Evolutionary conservation across 345 rosid species (phyloP), one percentile per base, ranked within the genome.

Genomic region (Citrus cavaleriei): DNA sequence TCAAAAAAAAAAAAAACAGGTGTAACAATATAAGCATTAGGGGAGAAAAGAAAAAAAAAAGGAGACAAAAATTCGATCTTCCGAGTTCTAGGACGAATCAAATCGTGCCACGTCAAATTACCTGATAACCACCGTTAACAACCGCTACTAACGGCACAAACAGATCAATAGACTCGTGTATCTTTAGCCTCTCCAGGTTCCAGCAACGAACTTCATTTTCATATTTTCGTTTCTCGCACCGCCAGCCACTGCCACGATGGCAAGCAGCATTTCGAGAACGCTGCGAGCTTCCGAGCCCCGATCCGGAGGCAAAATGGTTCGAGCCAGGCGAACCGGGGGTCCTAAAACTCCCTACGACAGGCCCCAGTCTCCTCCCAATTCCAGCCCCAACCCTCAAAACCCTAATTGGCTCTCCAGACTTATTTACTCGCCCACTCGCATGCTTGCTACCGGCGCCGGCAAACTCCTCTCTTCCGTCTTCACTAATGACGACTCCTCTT

Each of bases 331-430:
- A 5, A 9, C 84, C 68, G 68, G 82, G 35, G 77, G 68, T 30
- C n/a, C 77, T 59, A 67, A 77, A 55, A 88, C 91, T 65, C 99
- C 99, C 13, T 95, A 93, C 74, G 96, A 91, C 72, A 91, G 99
- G 2, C 91, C 90, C 4, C 28, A 73, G 16, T 77, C 61, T 7
- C 70, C 81, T 76, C 64, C 64, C 24, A 82, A 64, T 77, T 68
- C 84, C 25, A 83, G 61, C 60, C 80, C 84, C 34, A 83, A 57
- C 60, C 79, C 77, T 24, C 83, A 84, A 81, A 89, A 86, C 93
- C 96, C 95, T 88, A 93, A 86, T 85, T 95, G 99, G 99, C 85
- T 95, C 74, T 90, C 98, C 75, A 90, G 86, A 76, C 87, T 89
- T 81, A 78, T 95, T 80, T 83, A 83, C 54, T 88, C 91, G 34